phyloP scores from a whole-genome alignment of 306 rosid species.

The Sphenostylis stenocarpa region DNA sequence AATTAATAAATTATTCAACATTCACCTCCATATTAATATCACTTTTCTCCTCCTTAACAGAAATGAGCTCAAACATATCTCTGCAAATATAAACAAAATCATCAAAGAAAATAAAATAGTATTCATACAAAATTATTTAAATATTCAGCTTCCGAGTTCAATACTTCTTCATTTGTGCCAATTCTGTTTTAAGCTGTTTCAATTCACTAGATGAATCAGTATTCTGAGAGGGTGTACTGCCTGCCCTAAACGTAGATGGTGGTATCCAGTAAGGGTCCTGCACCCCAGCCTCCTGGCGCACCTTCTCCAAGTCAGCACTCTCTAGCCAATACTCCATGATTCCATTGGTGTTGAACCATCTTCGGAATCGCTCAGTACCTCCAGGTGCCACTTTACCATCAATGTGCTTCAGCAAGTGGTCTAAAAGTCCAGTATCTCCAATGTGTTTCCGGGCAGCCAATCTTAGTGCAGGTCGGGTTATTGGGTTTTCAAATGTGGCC shows the following conservation, averaged over 20 bases:
- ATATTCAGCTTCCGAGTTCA: slow-evolving; percentile 29
- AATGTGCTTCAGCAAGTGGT: slow-evolving; percentile 83
- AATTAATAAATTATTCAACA: slow-evolving; percentile 27
- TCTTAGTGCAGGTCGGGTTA: slow-evolving; percentile 66
- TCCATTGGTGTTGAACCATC: slow-evolving; percentile 78
- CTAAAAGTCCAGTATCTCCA: slow-evolving; percentile 93
- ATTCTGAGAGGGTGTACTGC: slow-evolving; percentile 26
- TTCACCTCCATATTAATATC: slow-evolving; percentile 52
- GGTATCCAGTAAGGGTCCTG: slow-evolving; percentile 80
- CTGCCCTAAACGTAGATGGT: slow-evolving; percentile 38
- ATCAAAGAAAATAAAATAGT: slow-evolving; percentile 23
- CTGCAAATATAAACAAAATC: slow-evolving; percentile 52
- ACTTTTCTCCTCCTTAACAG: slow-evolving; percentile 48
- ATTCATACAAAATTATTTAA: slow-evolving; percentile 20
- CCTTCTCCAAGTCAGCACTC: slow-evolving; percentile 60
- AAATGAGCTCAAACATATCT: slow-evolving; percentile 65
- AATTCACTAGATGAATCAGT: slow-evolving; percentile 61
- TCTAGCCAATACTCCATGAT: slow-evolving; percentile 95
- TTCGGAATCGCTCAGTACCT: slow-evolving; percentile 67
- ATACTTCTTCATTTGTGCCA: slow-evolving; percentile 74
- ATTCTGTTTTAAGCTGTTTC: slow-evolving; percentile 61
- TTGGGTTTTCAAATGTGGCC: slow-evolving; percentile 71
- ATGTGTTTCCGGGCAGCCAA: slow-evolving; percentile 63
- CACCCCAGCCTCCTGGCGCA: slow-evolving; percentile 74
- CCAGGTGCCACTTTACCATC: slow-evolving; percentile 78